Evolutionary conservation across 257 asterid genomes (phyloP).

Genomic region (Ocimum tenuiflorum): DNA sequence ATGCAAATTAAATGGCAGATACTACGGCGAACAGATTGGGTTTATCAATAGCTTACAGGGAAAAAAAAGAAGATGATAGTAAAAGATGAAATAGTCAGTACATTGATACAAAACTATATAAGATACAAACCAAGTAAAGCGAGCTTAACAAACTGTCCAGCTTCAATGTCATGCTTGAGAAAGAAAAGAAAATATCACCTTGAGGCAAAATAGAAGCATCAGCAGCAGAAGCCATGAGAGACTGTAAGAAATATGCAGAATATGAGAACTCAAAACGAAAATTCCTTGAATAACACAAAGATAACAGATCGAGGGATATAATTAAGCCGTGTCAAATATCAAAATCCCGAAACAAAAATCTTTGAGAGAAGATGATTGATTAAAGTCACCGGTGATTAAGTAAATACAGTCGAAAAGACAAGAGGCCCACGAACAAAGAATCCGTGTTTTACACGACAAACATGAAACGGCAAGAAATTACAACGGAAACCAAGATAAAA

Average conservation of each 20-base stretch:
- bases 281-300: neutral
- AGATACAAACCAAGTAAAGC: neutral
- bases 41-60: neutral
- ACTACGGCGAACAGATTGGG: neutral
- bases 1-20: neutral
- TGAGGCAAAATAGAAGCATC: conserved; percentile 46
- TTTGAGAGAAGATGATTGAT: neutral
- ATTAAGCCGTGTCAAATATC: no score
- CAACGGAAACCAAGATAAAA: neutral
- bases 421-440: neutral
- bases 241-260: conserved; percentile 26
- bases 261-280: neutral
- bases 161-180: neutral
- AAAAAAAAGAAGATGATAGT: neutral
- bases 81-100: neutral
- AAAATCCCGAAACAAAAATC: neutral
- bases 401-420: neutral
- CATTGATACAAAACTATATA: neutral
- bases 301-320: neutral
- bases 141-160: neutral
- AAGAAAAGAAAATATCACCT: conserved; percentile 32
- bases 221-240: conserved; percentile 38
- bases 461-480: neutral
- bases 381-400: neutral
- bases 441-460: neutral